Base-by-base conservation (phyloP, 768 basidiomycete genomes). In the Phaeotremella skinneri region DNA sequence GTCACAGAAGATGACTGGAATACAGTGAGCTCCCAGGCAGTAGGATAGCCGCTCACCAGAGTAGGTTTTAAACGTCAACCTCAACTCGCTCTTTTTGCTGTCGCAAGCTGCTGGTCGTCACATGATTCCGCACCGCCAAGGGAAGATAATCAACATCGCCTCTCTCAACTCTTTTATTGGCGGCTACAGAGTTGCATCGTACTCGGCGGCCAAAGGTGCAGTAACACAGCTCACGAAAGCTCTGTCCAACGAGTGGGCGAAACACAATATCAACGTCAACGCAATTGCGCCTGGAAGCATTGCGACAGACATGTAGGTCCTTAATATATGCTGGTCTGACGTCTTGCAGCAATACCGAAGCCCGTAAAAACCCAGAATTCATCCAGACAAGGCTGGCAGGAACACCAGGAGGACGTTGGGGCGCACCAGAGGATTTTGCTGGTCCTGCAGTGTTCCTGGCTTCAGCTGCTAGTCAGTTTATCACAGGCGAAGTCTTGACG, bases 191-290 rank as follows among this genome's bases (percentile, higher is more conserved):
- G 82, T 93, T 32, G 89, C 90, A n/a, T 90, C 91, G 9, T 93
- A 93, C 70, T 89, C 91, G 1, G 85, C 91, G 2, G 88, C 91
- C 3, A 93, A 92, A 74, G 89, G 89, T 50, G 75, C 69, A 20
- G 89, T 88, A 9, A 47, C 30, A 1, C 32, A 31, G 16, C 42
- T 66, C 21, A 59, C 59, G 32, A 91, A 91, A 77, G 88, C 91
- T 2, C 82, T 94, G 63, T 85, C 85, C 68, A 94, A 93, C 75
- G 91, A 93, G 77, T 94, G 91, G 91, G 87, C 87, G 62, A 82
- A 83, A 69, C 82, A 88, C 66, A 89, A 89, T 65, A 84, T 93
- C 50, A 86, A 90, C 72, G 89, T 92, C 16, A 91, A 92, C 72
- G 87, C 83, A 14, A 87, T 93, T 62, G 86, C 85, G 65, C 90